phyloP scores from a whole-genome alignment of 306 rosid species.

The Ochetophila trinervis region DNA sequence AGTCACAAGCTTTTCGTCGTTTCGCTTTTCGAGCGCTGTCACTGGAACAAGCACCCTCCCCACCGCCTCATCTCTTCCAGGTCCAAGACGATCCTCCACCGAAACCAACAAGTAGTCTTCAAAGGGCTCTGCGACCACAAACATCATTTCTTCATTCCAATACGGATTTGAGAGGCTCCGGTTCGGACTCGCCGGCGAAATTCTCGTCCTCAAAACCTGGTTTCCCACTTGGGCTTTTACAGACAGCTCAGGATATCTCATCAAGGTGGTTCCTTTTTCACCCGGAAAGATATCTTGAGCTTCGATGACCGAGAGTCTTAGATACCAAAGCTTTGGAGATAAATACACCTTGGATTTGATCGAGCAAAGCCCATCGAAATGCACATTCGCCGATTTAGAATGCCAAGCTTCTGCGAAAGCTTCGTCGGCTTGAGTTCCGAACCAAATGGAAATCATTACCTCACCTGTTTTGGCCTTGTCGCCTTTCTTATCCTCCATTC shows the following conservation, averaged over 20 bases:
- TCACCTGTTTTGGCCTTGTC: conserved; percentile 48
- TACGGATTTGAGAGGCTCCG: conserved; percentile 54
- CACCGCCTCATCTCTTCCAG: conserved; percentile 43
- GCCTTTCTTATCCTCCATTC: conserved; percentile 61
- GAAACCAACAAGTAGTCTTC: conserved; percentile 50
- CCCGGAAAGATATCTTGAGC: conserved; percentile 57
- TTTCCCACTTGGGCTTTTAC: conserved; percentile 50
- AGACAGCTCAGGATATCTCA: conserved; percentile 51
- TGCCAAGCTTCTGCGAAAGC: conserved; percentile 69
- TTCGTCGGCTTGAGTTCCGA: conserved; percentile 68
- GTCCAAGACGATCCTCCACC: conserved; percentile 48
- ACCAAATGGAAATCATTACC: conserved; percentile 57
- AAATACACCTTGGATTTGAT: conserved; percentile 65
- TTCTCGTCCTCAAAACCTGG: conserved; percentile 49
- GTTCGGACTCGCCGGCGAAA: conserved; percentile 32
- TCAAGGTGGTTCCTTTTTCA: conserved; percentile 39
- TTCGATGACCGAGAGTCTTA: conserved; percentile 45
- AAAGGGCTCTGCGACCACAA: conserved; percentile 60
- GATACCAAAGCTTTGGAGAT: conserved; percentile 62
- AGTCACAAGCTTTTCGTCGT: conserved; percentile 42
- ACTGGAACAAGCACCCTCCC: conserved; percentile 46
- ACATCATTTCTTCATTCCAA: conserved; percentile 57
- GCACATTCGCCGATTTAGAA: conserved; percentile 56
- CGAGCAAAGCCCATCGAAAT: conserved; percentile 56
- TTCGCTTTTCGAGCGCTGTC: conserved; percentile 40